phyloP scores from a whole-genome alignment of 306 rosid genomes.

The Sphenostylis stenocarpa region DNA sequence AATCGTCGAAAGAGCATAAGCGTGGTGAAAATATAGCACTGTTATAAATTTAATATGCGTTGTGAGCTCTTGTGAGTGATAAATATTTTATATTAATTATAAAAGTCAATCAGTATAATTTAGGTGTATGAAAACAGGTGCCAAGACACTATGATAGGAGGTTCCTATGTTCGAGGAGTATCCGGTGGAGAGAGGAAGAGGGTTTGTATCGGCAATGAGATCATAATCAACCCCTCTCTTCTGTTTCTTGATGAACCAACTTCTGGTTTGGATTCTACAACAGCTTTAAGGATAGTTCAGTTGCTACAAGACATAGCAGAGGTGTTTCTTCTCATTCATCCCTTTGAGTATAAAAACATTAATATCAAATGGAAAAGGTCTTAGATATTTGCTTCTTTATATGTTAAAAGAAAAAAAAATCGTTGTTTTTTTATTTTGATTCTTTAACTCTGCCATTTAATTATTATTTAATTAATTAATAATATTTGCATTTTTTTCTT shows the following conservation, averaged over 20 bases:
- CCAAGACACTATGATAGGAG: slow-evolving; percentile 97
- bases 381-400: neutral
- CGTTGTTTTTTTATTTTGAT: no score
- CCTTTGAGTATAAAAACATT: neutral
- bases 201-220: slow-evolving; percentile 92
- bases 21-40: neutral
- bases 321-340: slow-evolving; percentile 44
- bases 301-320: slow-evolving; percentile 93
- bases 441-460: no score
- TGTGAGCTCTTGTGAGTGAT: neutral
- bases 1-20: neutral
- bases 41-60: neutral
- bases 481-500: no score
- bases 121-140: slow-evolving; percentile 55
- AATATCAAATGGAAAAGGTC: neutral
- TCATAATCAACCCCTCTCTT: slow-evolving; percentile 86
- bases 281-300: slow-evolving; percentile 89
- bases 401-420: no score
- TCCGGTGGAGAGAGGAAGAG: slow-evolving; percentile 99
- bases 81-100: neutral
- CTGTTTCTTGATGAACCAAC: slow-evolving; percentile 95
- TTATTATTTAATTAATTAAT: no score
- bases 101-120: neutral
- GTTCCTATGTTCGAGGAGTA: slow-evolving; percentile 88
- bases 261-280: slow-evolving; percentile 98